A percentile compares a stretch with the other conserved stretches of the same genome.
These are phyloP conservation scores for Pleurostoma richardsiae DNA, from an alignment of 2,329 filamentous ascomycete genomes.

Conservation along the genomic window DNA sequence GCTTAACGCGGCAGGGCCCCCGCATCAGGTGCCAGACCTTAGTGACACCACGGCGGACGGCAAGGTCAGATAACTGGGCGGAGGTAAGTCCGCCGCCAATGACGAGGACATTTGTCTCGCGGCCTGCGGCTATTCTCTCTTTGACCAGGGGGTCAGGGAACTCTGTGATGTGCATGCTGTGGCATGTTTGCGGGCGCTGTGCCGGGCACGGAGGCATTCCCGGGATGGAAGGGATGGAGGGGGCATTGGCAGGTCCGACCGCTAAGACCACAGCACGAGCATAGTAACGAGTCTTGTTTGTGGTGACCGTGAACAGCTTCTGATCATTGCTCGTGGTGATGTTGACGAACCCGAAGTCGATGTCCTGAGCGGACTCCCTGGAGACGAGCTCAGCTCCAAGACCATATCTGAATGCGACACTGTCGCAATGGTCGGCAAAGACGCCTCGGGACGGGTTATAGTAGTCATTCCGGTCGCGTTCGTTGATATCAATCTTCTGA, in stretches of 20 bases:
- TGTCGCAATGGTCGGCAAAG: constrained; percentile 57
- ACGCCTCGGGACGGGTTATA: constrained; percentile 58
- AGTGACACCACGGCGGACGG: constrained; percentile 57
- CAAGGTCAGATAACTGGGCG: constrained; percentile 66
- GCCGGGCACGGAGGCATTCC: neutral
- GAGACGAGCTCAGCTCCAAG: constrained; percentile 51
- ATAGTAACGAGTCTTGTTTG: constrained; percentile 47
- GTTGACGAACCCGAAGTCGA: constrained; percentile 51
- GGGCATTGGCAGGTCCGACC: constrained; percentile 62
- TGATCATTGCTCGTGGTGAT: constrained; percentile 37
- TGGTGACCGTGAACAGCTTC: constrained; percentile 61
- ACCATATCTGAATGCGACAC: constrained; percentile 52
- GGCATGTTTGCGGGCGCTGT: constrained; percentile 42
- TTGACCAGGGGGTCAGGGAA: constrained; percentile 51
- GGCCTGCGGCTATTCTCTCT: constrained; percentile 42
- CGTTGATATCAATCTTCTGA: constrained; percentile 50
- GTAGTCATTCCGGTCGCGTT: constrained; percentile 65
- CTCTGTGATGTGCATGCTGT: constrained; percentile 58
- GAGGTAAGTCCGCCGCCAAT: constrained; percentile 74
- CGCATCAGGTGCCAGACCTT: constrained; percentile 70
- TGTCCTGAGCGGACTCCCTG: constrained; percentile 54
- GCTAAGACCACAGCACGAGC: constrained; percentile 64
- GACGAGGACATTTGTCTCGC: constrained; percentile 60
- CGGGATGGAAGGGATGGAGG: constrained; percentile 21
- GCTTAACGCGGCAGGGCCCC: constrained; percentile 54